Evolutionary conservation across 2,329 filamentous ascomycete genomes (phyloP).

Genomic region (Apiospora koreana): DNA sequence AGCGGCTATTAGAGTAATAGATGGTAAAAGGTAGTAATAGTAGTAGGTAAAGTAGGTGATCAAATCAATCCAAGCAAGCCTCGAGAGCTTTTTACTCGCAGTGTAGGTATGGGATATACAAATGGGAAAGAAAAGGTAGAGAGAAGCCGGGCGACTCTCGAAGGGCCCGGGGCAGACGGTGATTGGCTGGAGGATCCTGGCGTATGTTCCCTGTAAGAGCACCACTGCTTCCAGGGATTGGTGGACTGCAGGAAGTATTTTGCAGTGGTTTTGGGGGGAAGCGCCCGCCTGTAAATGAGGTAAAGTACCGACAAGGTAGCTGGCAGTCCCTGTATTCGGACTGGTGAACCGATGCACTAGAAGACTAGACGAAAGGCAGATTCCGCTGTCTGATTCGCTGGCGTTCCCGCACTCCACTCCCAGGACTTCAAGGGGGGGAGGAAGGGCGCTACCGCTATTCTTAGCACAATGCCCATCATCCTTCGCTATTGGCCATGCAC

Average conservation of each 20-base stretch:
- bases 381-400: slow-evolving; percentile 6
- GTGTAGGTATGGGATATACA: neutral
- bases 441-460: slow-evolving; percentile 18
- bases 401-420: slow-evolving; percentile 7
- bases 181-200: neutral
- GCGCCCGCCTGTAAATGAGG: neutral
- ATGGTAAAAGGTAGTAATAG: neutral
- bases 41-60: neutral
- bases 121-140: neutral
- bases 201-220: neutral
- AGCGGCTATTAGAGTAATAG: neutral
- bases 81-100: neutral
- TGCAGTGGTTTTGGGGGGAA: neutral
- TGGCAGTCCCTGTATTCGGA: neutral
- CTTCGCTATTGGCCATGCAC: neutral
- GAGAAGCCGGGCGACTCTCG: neutral
- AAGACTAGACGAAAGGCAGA: neutral
- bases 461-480: slow-evolving; percentile 14
- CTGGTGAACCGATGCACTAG: slow-evolving; percentile 4
- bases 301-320: neutral
- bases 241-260: neutral
- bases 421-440: neutral
- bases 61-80: neutral
- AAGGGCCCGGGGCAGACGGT: neutral
- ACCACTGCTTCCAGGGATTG: neutral